These are phyloP conservation scores for Geotrichum aggregatum DNA, from an alignment of 1,139 yeast genomes.

Conservation along the genomic window DNA sequence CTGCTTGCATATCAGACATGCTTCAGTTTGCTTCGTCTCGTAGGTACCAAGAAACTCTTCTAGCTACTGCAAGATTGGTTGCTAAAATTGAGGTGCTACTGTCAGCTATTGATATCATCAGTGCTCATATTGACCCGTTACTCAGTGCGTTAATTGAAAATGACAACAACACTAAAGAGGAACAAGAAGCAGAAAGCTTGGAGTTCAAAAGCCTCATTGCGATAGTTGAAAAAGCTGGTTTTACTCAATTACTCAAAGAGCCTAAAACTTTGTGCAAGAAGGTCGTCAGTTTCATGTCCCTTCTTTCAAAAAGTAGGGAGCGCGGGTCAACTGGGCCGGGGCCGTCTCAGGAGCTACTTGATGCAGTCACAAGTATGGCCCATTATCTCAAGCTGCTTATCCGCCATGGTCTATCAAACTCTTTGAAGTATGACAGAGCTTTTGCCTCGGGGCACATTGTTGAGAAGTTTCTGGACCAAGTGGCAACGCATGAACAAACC, in stretches of 20 bases:
- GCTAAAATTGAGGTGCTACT: conserved; percentile 75
- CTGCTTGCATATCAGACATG: conserved; percentile 89
- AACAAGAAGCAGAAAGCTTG: conserved; percentile 22
- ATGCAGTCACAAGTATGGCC: conserved; percentile 87
- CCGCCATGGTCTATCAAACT: conserved; percentile 22
- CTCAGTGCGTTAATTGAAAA: conserved; percentile 19
- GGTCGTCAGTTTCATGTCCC: conserved; percentile 43
- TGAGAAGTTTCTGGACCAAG: conserved; percentile 55
- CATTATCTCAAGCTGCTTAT: conserved; percentile 85
- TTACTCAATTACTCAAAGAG: conserved; percentile 52
- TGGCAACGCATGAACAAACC: conserved; percentile 47
- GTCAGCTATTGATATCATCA: conserved; percentile 59
- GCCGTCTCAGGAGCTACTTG: conserved; percentile 58
- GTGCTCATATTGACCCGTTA: conserved; percentile 29
- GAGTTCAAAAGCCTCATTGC: conserved; percentile 18
- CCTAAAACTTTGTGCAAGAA: conserved; percentile 71
- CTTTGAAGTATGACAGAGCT: background rate
- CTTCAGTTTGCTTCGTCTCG: conserved; percentile 77
- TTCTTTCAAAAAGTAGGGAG: conserved; percentile 39
- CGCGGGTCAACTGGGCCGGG: conserved; percentile 30
- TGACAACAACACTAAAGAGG: conserved; percentile 20
- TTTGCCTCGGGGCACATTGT: conserved; percentile 58
- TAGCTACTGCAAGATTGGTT: conserved; percentile 70
- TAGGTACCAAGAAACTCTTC: conserved; percentile 64
- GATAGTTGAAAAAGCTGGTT: conserved; percentile 16